These are phyloP conservation scores for Apiospora pterosperma DNA, from an alignment of 2,329 filamentous ascomycete genomes.

Conservation along the genomic window DNA sequence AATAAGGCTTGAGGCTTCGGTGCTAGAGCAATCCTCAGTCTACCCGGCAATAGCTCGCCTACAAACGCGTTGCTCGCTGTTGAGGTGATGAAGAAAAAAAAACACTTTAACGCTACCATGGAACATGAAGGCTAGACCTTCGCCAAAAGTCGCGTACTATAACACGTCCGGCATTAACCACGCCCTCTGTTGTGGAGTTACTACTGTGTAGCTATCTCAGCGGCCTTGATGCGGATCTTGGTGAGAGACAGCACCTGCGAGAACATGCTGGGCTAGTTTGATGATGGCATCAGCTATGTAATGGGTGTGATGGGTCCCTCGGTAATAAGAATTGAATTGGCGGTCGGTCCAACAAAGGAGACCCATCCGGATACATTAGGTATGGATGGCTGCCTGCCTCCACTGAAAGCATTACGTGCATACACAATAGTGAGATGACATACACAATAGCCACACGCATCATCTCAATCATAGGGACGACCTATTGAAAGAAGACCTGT, in stretches of 20 bases:
- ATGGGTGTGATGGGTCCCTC: conserved; percentile 1
- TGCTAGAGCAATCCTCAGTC: background rate
- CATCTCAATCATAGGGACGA: background rate
- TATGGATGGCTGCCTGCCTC: conserved; percentile 1
- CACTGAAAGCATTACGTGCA: conserved; percentile 3
- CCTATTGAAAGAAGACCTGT: background rate
- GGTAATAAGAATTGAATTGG: background rate
- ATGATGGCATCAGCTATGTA: conserved; percentile 1
- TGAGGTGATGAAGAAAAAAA: background rate
- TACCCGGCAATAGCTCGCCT: background rate
- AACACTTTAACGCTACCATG: background rate
- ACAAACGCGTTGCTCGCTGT: background rate
- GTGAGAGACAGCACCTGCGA: background rate
- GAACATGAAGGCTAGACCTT: background rate
- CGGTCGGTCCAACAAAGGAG: background rate
- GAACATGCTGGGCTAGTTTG: background rate
- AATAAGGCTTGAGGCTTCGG: background rate
- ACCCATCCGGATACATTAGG: background rate
- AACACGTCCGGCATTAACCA: conserved; percentile 1
- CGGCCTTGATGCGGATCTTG: background rate
- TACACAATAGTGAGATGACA: conserved; percentile 5
- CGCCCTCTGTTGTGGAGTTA: background rate
- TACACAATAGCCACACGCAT: conserved; percentile 3
- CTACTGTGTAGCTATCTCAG: background rate
- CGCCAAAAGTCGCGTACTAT: conserved; percentile 2